These are phyloP conservation scores for Osmanthus fragrans DNA, from an alignment of 257 asterid genomes.

Conservation along the genomic window DNA sequence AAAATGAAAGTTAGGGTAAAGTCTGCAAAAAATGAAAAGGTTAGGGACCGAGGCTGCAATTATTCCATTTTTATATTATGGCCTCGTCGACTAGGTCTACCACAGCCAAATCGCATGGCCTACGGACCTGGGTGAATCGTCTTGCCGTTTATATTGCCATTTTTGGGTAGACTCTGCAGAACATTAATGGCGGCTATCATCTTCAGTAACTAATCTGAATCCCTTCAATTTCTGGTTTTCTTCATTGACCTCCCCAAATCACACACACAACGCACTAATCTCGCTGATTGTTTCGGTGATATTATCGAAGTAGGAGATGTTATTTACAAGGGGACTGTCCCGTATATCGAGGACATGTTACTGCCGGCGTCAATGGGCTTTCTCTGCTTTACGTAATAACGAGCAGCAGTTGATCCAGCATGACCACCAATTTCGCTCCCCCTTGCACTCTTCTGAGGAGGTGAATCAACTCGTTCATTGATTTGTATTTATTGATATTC, in stretches of 20 bases:
- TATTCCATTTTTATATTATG: too few relatives aligned
- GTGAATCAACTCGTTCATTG: constrained; percentile 28
- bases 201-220: constrained; percentile 16
- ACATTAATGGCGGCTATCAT: constrained; percentile 25
- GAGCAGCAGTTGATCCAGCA: constrained; percentile 36
- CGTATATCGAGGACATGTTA: constrained; percentile 50
- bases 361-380: constrained; percentile 39
- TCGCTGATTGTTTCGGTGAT: not conserved
- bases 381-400: constrained; percentile 24
- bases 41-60: too few relatives aligned
- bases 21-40: too few relatives aligned
- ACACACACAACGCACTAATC: not conserved
- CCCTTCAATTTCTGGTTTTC: not conserved
- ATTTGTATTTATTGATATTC: constrained; percentile 1
- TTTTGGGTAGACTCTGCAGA: not conserved
- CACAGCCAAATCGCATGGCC: constrained; percentile 29
- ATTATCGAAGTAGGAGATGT: constrained; percentile 29
- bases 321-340: constrained; percentile 34
- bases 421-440: constrained; percentile 33
- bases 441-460: constrained; percentile 45
- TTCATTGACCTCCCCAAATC: not conserved
- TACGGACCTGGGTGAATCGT: not conserved
- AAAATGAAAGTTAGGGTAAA: too few relatives aligned
- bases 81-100: not conserved
- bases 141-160: constrained; percentile 21